Base-by-base conservation (phyloP, 352 stramenopile genomes). In the Pythium insidiosum region DNA sequence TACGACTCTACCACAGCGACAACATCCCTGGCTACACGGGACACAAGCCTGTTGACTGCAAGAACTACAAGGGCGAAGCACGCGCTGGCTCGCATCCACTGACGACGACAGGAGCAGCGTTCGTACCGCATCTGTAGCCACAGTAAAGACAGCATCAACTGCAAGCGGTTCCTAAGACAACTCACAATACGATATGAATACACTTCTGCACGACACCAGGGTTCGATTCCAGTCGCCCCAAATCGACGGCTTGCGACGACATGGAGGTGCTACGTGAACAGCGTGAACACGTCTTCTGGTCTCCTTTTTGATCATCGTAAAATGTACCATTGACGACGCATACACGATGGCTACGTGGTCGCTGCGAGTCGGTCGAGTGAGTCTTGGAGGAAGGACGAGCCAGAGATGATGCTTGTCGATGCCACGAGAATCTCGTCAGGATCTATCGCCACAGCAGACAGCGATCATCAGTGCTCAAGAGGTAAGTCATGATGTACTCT, bases 11-110 rank as follows among this genome's bases (percentile, higher is more conserved):
- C 49, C 61, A 93, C 49, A 80, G 52, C 47, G 75, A 91, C 44
- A 91, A 94, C 39, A 53, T 94, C 12, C 78, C 83, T 0, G 80
- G 80, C 0, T 94, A 94, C 58, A 83, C 78, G 7, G 79, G 83
- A 1, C 74, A 90, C 62, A 86, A 88, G 25, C 73, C 80, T 0
- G 56, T 73, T 18, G 73, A 87, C 51, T 86, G 73, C 57, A 59
- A 46, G n/a, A 93, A 93, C 54, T 87, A 87, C 43, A 70, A 66
- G 13, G 82, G 82, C 21, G 77, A 88, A 25, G 84, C 68, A 29
- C 68, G 59, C 11, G 68, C 80, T 9, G 81, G 77, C 33, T 82
- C 63, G 23, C 54, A 88, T 26, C 38, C 43, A 0, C 58, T 57
- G 22, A 88, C 75, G 7, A 87, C 79, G 6, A 88, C 72, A 0